Base-by-base conservation (phyloP, 2,329 filamentous ascomycete species). In the Paradendryphiella salina region DNA sequence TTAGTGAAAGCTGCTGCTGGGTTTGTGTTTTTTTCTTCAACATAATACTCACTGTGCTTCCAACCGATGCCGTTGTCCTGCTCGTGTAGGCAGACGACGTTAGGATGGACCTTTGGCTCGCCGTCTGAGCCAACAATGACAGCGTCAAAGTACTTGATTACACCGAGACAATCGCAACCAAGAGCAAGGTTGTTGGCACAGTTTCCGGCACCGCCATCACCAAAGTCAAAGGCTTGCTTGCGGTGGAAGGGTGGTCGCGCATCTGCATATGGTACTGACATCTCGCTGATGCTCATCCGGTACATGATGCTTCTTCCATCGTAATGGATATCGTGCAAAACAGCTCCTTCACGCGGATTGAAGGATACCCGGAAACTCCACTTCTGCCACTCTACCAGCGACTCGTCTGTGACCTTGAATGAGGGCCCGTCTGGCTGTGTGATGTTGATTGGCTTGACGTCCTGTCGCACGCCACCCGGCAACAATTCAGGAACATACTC, bases 221-320 rank as follows among this genome's bases (percentile, higher is more conserved):
- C 87, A 52, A 89, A 82, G 60, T 89, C 86, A 60, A 90, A 89
- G 0, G 86, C 86, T 45, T 85, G 83, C 67, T 90, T 89, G 34
- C 85, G 80, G 44, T 86, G 84, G 65, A 82, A 88, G 0, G 85
- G 86, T 0, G 79, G 74, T 1, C 86, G 80, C 6, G 70, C 83
- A 60, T 89, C 86, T 3, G 77, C 85, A 57, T 89, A 89, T 0
- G 85, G 85, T 0, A 88, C 84, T 4, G 77, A 76, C 82, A 90
- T 87, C 68, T 90, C 87, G 55, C 82, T 83, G 50, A 87, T 79
- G 54, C 82, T 83, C 23, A 90, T 70, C 1, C 87, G 80, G 72
- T 88, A 86, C 63, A 89, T 78, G 21, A 90, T 75, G 34, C 81
- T 84, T 14, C 85, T 79, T 29, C 80, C 80, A 58, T 87, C 84